Evolutionary conservation across 495 filamentous ascomycete genomes (phyloP).

Genomic region (Penicillium ochrochloron): DNA sequence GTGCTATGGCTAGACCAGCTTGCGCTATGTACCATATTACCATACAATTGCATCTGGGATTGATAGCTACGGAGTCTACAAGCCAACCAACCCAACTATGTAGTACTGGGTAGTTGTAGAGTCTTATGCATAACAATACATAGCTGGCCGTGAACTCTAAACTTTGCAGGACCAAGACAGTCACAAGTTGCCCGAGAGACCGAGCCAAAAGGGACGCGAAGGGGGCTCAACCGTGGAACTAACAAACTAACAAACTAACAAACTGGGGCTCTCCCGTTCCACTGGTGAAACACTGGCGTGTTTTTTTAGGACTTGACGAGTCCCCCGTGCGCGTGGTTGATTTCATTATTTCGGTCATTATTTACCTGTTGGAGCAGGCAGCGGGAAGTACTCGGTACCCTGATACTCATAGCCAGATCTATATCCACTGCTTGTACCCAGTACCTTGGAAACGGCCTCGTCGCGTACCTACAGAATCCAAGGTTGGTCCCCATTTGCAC

Average conservation of each 20-base stretch:
- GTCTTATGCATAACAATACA: not conserved
- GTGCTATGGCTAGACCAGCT: not conserved
- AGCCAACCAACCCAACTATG: not conserved
- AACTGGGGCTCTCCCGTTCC: constrained; percentile 18
- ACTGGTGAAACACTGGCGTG: constrained; percentile 51
- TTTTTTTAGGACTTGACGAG: constrained; percentile 20
- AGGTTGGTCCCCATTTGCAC: not conserved
- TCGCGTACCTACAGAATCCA: constrained; percentile 4
- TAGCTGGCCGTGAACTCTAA: constrained; percentile 12
- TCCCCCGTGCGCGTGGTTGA: constrained; percentile 30
- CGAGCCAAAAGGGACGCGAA: not conserved
- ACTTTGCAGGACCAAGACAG: not conserved
- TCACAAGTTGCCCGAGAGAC: constrained; percentile 45
- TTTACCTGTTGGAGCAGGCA: not conserved
- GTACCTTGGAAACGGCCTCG: not conserved
- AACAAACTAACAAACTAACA: not conserved
- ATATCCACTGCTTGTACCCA: constrained; percentile 2
- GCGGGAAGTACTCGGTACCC: not conserved
- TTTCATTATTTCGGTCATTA: constrained; percentile 21
- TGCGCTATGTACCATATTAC: constrained; percentile 13
- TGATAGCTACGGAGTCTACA: constrained; percentile 1
- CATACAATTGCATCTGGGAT: not conserved
- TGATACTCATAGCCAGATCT: too few species aligned
- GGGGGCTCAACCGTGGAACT: constrained; percentile 15
- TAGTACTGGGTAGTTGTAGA: not conserved